These are phyloP conservation scores for Gliomastix tumulicola DNA, from an alignment of 2,329 filamentous ascomycete species.

Conservation along the genomic window DNA sequence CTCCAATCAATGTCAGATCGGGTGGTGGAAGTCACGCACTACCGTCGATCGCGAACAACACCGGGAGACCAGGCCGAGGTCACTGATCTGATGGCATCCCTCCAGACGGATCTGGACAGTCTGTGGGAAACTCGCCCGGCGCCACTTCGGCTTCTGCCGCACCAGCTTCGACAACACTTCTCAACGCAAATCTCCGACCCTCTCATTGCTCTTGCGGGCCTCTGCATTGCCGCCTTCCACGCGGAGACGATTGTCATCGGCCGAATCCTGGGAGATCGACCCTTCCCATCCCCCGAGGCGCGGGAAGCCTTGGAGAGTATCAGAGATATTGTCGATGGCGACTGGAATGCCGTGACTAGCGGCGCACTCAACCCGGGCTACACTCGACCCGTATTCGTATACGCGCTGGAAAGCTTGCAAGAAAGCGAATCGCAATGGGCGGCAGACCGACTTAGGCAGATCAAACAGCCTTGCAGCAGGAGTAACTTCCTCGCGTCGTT, in stretches of 20 bases:
- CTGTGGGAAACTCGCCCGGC: slow-evolving; percentile 9
- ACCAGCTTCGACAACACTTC: slow-evolving; percentile 8
- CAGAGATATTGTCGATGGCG: slow-evolving; percentile 10
- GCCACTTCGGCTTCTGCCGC: slow-evolving; percentile 6
- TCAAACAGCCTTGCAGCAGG: slow-evolving; percentile 4
- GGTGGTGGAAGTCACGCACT: slow-evolving; percentile 12
- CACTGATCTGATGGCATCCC: slow-evolving; percentile 3
- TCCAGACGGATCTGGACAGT: slow-evolving; percentile 6
- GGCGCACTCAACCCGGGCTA: slow-evolving; percentile 9
- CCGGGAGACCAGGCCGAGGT: slow-evolving; percentile 13
- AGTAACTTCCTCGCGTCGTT: slow-evolving; percentile 7
- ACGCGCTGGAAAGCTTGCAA: slow-evolving; percentile 12
- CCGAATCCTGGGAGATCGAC: slow-evolving; percentile 11
- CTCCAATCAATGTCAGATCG: slow-evolving; percentile 11
- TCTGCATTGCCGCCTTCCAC: slow-evolving; percentile 12
- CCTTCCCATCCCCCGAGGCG: slow-evolving; percentile 7
- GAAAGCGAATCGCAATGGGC: slow-evolving; percentile 9
- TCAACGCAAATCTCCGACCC: slow-evolving; percentile 7
- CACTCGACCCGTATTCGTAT: slow-evolving; percentile 12
- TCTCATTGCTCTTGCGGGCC: slow-evolving; percentile 9
- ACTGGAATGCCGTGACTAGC: slow-evolving; percentile 5
- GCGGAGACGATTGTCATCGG: slow-evolving; percentile 13
- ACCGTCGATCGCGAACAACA: slow-evolving; percentile 13
- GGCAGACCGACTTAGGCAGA: slow-evolving; percentile 6
- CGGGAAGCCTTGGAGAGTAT: slow-evolving; percentile 7